Conservation (phyloP, 2,329 filamentous ascomycete species). For the Coniochaeta hoffmannii region DNA sequence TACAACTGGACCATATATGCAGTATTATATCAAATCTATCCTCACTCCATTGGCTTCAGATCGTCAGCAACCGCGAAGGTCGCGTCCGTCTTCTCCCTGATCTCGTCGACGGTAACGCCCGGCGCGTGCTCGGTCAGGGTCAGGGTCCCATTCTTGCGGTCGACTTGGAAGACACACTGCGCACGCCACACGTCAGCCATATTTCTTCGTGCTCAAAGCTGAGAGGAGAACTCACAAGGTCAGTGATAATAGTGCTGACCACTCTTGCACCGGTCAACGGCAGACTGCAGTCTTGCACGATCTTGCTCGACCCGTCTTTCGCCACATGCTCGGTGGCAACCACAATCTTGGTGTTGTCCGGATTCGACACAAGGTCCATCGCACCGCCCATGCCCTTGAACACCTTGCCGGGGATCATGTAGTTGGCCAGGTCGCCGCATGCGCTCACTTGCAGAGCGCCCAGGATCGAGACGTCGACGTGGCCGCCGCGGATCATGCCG, state of each 20-base stretch:
- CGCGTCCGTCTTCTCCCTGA: constrained; percentile 63
- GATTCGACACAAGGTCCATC: constrained; percentile 67
- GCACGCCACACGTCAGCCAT: not conserved
- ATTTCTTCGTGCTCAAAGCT: not conserved
- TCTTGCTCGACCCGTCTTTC: constrained; percentile 60
- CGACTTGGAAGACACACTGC: constrained; percentile 63
- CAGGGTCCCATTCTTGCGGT: constrained; percentile 51
- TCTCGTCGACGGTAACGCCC: constrained; percentile 60
- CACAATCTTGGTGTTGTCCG: constrained; percentile 64
- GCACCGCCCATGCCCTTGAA: constrained; percentile 83
- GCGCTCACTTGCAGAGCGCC: constrained; percentile 77
- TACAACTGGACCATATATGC: not conserved
- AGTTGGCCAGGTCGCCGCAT: constrained; percentile 75
- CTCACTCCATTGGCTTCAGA: constrained; percentile 38
- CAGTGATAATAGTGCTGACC: constrained; percentile 67
- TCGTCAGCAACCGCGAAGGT: constrained; percentile 55
- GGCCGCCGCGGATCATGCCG: constrained; percentile 78
- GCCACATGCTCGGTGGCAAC: constrained; percentile 64
- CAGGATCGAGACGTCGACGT: constrained; percentile 77
- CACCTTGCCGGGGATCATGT: constrained; percentile 83
- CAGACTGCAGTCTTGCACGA: constrained; percentile 55
- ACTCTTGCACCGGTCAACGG: constrained; percentile 59
- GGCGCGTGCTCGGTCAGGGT: constrained; percentile 66
- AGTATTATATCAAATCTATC: not conserved
- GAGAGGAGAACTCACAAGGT: constrained; percentile 47